Percentiles rank a stretch among this genome's conserved stretches.
Conservation (phyloP, 345 rosid genomes). For the Combretum micranthum region DNA sequence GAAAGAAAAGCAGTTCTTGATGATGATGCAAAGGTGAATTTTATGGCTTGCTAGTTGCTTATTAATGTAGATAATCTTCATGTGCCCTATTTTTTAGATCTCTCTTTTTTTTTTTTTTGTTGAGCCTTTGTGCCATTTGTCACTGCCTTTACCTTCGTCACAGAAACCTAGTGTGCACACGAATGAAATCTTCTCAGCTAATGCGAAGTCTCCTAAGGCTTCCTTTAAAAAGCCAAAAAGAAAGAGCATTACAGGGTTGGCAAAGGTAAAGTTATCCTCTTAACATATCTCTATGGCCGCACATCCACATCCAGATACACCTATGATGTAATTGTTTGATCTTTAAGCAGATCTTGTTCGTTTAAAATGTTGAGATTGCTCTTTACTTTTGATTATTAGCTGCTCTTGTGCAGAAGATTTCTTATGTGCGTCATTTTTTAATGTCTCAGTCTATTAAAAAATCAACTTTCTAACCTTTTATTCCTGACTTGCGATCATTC, state of each 20-base stretch:
- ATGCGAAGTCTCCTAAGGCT: slow-evolving; percentile 46
- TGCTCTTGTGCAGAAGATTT: too few species aligned
- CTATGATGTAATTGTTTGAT: too few species aligned
- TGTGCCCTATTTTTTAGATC: slow-evolving; percentile 5
- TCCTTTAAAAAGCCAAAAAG: slow-evolving; percentile 68
- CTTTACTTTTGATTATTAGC: too few species aligned
- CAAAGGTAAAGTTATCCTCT: slow-evolving; percentile 42
- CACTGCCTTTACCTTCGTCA: slow-evolving; percentile 7
- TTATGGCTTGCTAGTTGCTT: slow-evolving; percentile 6
- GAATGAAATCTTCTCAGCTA: slow-evolving; percentile 22
- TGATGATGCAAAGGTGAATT: slow-evolving; percentile 50
- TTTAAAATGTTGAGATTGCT: too few species aligned
- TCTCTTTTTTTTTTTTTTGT: too few species aligned
- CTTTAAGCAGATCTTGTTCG: too few species aligned
- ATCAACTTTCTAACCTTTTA: too few species aligned
- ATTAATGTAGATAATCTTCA: slow-evolving; percentile 7
- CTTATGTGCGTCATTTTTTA: too few species aligned
- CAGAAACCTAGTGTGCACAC: slow-evolving; percentile 34
- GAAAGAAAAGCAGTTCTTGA: slow-evolving; percentile 40
- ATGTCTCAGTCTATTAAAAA: too few species aligned
- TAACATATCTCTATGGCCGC: background rate
- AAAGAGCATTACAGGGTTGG: slow-evolving; percentile 59
- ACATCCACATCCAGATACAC: too few species aligned
- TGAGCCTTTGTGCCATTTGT: too few species aligned
- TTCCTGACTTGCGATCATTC: slow-evolving; percentile 8